Evolutionary conservation across 2,329 filamentous ascomycete species (phyloP).

Genomic region (Trichoderma arundinaceum): DNA sequence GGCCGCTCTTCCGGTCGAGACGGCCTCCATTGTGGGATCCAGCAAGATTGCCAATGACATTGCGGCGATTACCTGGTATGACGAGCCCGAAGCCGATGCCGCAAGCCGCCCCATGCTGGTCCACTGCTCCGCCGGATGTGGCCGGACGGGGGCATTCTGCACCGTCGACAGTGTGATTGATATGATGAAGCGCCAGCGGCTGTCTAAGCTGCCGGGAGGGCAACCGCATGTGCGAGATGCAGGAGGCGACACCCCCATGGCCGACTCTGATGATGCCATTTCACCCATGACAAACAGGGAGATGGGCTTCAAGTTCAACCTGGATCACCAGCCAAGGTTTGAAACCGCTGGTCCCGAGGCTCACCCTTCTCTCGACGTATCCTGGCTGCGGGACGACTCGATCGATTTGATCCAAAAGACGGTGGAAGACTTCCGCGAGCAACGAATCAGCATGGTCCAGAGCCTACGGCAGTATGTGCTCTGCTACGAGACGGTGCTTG

Average conservation of each 20-base stretch:
- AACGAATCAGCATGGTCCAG: constrained; percentile 96
- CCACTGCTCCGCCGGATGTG: constrained; percentile 95
- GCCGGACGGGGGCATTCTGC: constrained; percentile 94
- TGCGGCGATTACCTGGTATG: constrained; percentile 53
- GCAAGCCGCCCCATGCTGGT: constrained; percentile 77
- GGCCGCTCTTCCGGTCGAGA: constrained; percentile 57
- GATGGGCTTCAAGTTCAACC: constrained; percentile 36
- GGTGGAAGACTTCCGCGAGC: constrained; percentile 86
- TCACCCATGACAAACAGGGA: constrained; percentile 41
- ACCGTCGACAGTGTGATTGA: constrained; percentile 95
- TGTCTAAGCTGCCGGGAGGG: constrained; percentile 41
- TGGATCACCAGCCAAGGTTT: constrained; percentile 32
- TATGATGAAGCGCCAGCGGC: constrained; percentile 87
- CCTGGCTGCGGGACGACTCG: constrained; percentile 72
- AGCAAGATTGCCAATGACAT: constrained; percentile 41
- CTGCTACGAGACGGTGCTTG: constrained; percentile 92
- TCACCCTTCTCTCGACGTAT: constrained; percentile 50
- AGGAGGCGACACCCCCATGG: constrained; percentile 58
- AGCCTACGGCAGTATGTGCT: constrained; percentile 91
- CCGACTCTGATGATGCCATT: constrained; percentile 39
- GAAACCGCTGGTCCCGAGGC: constrained; percentile 33
- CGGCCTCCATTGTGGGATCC: constrained; percentile 45
- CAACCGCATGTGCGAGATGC: constrained; percentile 34
- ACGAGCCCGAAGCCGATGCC: constrained; percentile 63
- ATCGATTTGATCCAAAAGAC: constrained; percentile 84